Base-by-base conservation (phyloP, 768 basidiomycete genomes). In the Suillus hirtellus region DNA sequence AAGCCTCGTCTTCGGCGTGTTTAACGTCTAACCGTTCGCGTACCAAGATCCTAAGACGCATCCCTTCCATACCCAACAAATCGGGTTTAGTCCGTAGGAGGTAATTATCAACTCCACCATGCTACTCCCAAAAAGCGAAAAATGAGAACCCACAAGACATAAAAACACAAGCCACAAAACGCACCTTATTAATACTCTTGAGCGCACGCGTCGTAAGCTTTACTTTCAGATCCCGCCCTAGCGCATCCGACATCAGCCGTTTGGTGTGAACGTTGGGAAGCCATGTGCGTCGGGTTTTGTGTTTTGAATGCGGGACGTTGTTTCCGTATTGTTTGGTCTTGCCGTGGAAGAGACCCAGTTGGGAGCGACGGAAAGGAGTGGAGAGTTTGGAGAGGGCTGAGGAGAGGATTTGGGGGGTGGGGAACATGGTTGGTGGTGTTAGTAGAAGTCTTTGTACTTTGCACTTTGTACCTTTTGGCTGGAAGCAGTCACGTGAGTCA, bases 241-340 rank as follows among this genome's bases (percentile, higher is more conserved):
- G 75, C 9, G 85, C 76, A 15, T 90, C 88, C 14, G 90, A 93
- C 66, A 78, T 83, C 52, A 95, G 68, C 1, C 87, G 84, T 75
- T 95, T 94, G 59, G 79, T 78, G 67, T 95, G 93, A 27, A 94
- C 82, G 75, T 96, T 96, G 42, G 94, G 94, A 12, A 93, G 80
- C 94, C 94, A 96, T 50, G 89, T 84, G 46, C 94, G 82, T 58
- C 90, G 88, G 31, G 95, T 95, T 79, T 95, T 95, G 73, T 89
- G 84, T 72, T 89, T 89, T 27, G 93, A 95, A 75, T 93, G 89
- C 0, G 94, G 93, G 55, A 95, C 92, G 71, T 89, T 95, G 81
- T 95, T 95, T 31, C 94, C 94, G 67, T 86, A 86, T 69, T 87
- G 88, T 69, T 88, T 92, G 61, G 79, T 85, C 72, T 88, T 89